phyloP scores from a whole-genome alignment of 1,284 basidiomycete genomes.

The Entoloma clypeatum region DNA sequence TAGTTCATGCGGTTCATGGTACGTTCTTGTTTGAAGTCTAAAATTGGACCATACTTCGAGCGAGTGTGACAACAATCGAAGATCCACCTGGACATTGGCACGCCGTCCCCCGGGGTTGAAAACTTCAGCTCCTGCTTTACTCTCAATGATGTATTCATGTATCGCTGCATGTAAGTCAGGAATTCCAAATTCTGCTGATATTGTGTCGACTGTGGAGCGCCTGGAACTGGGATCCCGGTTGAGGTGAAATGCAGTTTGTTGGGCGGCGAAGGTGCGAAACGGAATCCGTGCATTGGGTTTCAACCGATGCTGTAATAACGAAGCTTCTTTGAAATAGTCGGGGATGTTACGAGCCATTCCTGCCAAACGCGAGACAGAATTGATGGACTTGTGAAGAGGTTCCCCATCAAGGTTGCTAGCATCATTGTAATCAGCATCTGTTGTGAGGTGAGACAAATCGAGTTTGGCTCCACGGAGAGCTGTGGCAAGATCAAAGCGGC shows the following conservation, averaged over 20 bases:
- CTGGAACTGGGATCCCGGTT: constrained; percentile 17
- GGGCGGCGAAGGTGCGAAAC: constrained; percentile 16
- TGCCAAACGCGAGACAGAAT: not conserved
- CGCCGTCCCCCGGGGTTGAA: constrained; percentile 14
- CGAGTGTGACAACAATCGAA: constrained; percentile 17
- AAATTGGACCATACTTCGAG: constrained; percentile 23
- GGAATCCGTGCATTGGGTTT: constrained; percentile 8
- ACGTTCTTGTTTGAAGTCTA: constrained; percentile 19
- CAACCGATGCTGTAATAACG: constrained; percentile 8
- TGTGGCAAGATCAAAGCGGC: constrained; percentile 26
- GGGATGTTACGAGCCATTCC: not conserved
- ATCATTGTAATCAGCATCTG: not conserved
- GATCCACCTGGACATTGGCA: constrained; percentile 3
- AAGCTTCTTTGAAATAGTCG: constrained; percentile 17
- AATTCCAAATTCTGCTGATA: constrained; percentile 19
- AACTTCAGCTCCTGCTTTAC: not conserved
- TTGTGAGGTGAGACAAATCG: too few species aligned
- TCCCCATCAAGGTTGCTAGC: not conserved
- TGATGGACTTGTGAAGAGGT: not conserved
- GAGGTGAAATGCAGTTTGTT: constrained; percentile 23
- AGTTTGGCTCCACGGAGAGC: constrained; percentile 17
- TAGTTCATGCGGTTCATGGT: constrained; percentile 19
- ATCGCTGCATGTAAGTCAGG: constrained; percentile 27
- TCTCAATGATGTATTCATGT: constrained; percentile 20
- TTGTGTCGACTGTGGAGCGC: constrained; percentile 20